Conservation (phyloP, 139 green algal genomes). For the Coccomyxa sp. region DNA sequence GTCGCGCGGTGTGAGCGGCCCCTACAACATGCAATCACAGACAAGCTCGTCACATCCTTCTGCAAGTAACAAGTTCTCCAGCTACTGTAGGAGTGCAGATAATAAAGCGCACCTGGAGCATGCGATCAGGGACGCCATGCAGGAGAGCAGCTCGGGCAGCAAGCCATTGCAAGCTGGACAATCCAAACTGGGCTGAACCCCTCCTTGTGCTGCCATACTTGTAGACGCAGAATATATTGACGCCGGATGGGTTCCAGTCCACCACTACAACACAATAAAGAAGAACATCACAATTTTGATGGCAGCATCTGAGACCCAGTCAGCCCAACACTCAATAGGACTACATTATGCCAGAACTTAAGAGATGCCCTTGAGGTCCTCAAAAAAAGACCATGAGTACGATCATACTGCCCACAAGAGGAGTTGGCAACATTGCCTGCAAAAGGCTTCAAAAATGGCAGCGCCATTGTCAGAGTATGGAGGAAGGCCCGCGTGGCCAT, state of each 20-base stretch:
- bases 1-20: conserved; percentile 29
- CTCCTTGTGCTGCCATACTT: conserved; percentile 65
- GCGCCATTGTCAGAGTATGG: conserved; percentile 26
- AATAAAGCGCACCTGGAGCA: conserved; percentile 27
- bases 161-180: conserved; percentile 70
- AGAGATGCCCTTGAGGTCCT: no score
- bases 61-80: neutral
- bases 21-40: neutral
- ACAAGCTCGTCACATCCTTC: neutral
- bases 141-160: conserved; percentile 58
- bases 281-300: no score
- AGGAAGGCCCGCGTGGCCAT: conserved; percentile 68
- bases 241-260: conserved; percentile 82
- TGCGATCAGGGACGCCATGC: conserved; percentile 24
- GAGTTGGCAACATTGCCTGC: neutral
- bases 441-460: conserved; percentile 33
- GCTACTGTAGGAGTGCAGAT: neutral
- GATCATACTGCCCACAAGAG: no score
- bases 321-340: no score
- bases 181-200: conserved; percentile 60
- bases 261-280: conserved; percentile 46
- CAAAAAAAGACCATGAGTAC: no score
- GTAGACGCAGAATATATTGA: conserved; percentile 41
- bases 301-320: neutral
- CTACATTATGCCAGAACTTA: no score